These are phyloP conservation scores for Backusella westeae DNA, from an alignment of 192 early-diverging fungal genomes.

Conservation along the genomic window DNA sequence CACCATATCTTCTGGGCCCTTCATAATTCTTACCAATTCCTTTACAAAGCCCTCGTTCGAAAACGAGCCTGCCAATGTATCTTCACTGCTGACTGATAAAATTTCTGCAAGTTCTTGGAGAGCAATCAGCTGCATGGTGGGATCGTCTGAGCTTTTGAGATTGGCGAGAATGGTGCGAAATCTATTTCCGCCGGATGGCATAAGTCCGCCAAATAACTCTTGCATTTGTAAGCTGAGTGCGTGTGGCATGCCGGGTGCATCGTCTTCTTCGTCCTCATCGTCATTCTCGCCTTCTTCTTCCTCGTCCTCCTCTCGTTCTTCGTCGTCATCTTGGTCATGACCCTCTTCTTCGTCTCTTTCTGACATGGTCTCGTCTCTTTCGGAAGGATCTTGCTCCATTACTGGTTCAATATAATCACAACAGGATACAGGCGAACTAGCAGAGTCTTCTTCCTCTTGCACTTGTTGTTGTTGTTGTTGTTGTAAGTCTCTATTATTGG, in stretches of 20 bases:
- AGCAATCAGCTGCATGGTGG: slow-evolving; percentile 74
- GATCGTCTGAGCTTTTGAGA: slow-evolving; percentile 56
- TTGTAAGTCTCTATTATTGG: background rate
- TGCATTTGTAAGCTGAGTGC: slow-evolving; percentile 31
- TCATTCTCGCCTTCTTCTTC: slow-evolving; percentile 29
- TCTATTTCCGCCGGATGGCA: slow-evolving; percentile 40
- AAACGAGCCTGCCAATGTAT: slow-evolving; percentile 59
- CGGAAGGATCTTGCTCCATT: background rate
- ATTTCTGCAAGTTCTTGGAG: slow-evolving; percentile 82
- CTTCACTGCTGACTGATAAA: slow-evolving; percentile 77
- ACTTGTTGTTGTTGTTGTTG: background rate
- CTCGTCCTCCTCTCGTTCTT: slow-evolving; percentile 24
- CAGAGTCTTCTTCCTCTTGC: background rate
- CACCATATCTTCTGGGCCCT: slow-evolving; percentile 41
- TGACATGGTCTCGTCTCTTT: background rate
- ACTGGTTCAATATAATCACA: background rate
- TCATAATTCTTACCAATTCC: slow-evolving; percentile 63
- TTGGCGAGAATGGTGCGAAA: slow-evolving; percentile 60
- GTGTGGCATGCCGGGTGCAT: slow-evolving; percentile 24
- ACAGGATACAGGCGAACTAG: background rate
- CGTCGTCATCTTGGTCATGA: slow-evolving; percentile 21
- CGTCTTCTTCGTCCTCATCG: slow-evolving; percentile 33
- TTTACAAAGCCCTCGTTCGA: slow-evolving; percentile 64
- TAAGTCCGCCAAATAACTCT: slow-evolving; percentile 39
- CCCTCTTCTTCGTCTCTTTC: slow-evolving; percentile 10